Evolutionary conservation across 2,329 filamentous ascomycete species (phyloP).

Genomic region (Phyllosticta paracitricarpa): DNA sequence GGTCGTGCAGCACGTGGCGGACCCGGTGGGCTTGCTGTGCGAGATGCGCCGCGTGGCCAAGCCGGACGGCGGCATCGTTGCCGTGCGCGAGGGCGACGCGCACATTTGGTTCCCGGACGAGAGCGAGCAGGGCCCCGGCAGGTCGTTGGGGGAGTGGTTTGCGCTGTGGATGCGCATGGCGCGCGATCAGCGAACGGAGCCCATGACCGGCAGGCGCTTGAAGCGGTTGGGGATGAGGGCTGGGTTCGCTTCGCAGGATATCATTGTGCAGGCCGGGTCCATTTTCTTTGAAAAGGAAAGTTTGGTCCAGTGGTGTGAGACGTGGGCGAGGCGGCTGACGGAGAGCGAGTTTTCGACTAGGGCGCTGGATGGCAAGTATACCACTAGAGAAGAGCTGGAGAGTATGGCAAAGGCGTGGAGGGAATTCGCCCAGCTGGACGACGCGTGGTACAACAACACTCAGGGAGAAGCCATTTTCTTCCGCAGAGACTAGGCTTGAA

Average conservation of each 20-base stretch:
- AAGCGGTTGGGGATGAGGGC: slow-evolving; percentile 19
- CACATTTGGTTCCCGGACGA: slow-evolving; percentile 29
- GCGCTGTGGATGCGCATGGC: slow-evolving; percentile 25
- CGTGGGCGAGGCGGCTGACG: slow-evolving; percentile 29
- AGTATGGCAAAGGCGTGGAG: slow-evolving; percentile 30
- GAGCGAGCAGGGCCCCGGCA: slow-evolving; percentile 10
- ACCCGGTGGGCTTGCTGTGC: slow-evolving; percentile 40
- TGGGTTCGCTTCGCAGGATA: slow-evolving; percentile 14
- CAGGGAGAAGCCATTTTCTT: slow-evolving; percentile 31
- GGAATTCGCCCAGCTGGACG: slow-evolving; percentile 32
- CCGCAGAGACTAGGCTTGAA: not conserved
- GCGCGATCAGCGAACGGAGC: slow-evolving; percentile 16
- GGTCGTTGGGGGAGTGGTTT: slow-evolving; percentile 25
- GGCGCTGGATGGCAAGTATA: slow-evolving; percentile 27
- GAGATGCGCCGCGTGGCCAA: slow-evolving; percentile 48
- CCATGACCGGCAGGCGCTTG: slow-evolving; percentile 18
- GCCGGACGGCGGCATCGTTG: slow-evolving; percentile 41
- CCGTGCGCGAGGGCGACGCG: slow-evolving; percentile 29
- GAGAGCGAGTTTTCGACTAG: slow-evolving; percentile 27
- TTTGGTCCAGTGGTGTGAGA: slow-evolving; percentile 30
- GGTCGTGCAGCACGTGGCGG: slow-evolving; percentile 46
- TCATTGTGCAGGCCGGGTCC: slow-evolving; percentile 12
- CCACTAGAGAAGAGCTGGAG: slow-evolving; percentile 30
- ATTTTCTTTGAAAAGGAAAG: slow-evolving; percentile 17
- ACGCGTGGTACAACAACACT: slow-evolving; percentile 32